Evolutionary conservation across 225 moss, liverwort and hornwort species (phyloP), one percentile per base, ranked within the genome.

Genomic region (Polytrichum commune): DNA sequence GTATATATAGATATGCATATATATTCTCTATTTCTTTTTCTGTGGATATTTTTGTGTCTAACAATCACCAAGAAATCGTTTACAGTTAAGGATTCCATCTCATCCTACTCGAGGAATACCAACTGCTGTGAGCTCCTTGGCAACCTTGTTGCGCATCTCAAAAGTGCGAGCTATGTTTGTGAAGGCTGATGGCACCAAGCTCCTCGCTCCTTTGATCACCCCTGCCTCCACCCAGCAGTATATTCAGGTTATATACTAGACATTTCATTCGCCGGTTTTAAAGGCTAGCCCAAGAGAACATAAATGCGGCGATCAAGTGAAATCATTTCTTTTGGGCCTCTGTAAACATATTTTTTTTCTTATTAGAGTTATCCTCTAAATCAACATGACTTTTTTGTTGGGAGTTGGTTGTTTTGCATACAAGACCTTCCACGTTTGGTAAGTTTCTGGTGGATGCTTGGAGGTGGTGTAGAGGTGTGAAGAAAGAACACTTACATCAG

Each of bases 91-190:
- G 78, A 70, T 69, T 60, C 94, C 97, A 18, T 69, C 91, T 67
- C 94, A 94, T 85, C 80, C 86, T 67, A 81, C 75, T 46, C 89
- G 88, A 73, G 89, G 86, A 69, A 84, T 82, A 33, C 91, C 94
- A 13, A 94, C 84, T 54, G 94, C 97, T 66, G 94, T 95, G 23
- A 91, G 92, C 72, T 87, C 92, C 46, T 84, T 98, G 80, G 97
- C 97, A 53, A 90, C 92, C 33, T 80, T 98, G 20, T 74, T 98
- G 72, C 87, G 94, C 65, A 90, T 90, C 64, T 75, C 88, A 54
- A 81, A 82, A 90, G 92, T 91, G 65, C 85, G 94, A 68, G 76
- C 87, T 60, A 76, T 94, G 77, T 98, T 98, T 81, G 79, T 95
- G 38, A 75, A 79, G 78, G 73, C 93, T 22, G 87, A 88, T 60